Evolutionary conservation across 2,329 filamentous ascomycete genomes (phyloP).

Genomic region (Ascomycota sp.): DNA sequence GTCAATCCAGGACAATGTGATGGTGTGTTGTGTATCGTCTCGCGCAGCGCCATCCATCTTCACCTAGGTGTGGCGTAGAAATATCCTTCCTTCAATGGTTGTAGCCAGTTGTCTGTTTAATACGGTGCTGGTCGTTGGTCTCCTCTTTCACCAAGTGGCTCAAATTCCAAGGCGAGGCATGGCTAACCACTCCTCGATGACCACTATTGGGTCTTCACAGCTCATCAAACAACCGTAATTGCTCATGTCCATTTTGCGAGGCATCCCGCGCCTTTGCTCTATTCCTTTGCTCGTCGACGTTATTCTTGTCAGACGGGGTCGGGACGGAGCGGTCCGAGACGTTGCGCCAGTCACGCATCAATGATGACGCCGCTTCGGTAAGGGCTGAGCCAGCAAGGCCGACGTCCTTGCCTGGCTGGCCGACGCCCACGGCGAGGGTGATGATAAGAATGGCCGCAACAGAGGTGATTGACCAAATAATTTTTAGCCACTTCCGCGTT

Average conservation of each 20-base stretch:
- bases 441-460: conserved; percentile 25
- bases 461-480: conserved; percentile 40
- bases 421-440: conserved; percentile 18
- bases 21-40: too few species aligned
- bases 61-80: too few species aligned
- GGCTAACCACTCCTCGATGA: too few species aligned
- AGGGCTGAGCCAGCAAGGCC: not conserved
- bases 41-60: too few species aligned
- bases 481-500: conserved; percentile 40
- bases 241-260: conserved; percentile 12
- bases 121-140: too few species aligned
- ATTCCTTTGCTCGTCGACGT: conserved; percentile 5
- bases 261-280: conserved; percentile 9
- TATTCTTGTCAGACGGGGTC: conserved; percentile 2
- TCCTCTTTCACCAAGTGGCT: too few species aligned
- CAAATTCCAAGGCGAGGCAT: too few species aligned
- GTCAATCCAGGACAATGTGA: too few species aligned
- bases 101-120: too few species aligned
- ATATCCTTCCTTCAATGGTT: too few species aligned
- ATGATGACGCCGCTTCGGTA: not conserved
- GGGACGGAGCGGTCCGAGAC: conserved; percentile 3
- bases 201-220: conserved; percentile 15
- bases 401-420: conserved; percentile 3
- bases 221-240: conserved; percentile 24
- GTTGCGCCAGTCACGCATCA: conserved; percentile 1